Evolutionary conservation across 2,329 filamentous ascomycete genomes (phyloP), one percentile per base, ranked within the genome.

Genomic region (Sporothrix euskadiensis): DNA sequence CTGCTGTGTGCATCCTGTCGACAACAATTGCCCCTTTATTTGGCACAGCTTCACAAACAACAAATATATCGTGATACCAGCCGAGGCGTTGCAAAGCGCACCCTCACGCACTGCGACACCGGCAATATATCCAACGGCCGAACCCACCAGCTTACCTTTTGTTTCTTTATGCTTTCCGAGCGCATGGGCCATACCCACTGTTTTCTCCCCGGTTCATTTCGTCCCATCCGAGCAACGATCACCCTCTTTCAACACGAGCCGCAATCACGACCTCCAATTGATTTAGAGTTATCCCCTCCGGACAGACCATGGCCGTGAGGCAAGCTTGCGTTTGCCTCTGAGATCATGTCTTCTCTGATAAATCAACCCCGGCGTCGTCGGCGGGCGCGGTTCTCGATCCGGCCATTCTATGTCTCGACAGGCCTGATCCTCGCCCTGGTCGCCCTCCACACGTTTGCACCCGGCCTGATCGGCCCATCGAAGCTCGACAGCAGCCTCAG

Each of bases 321-420:
- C 49, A 35, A 12, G 32, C 49, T n/a, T 5, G 14, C 47, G 7
- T 35, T 68, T 32, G 44, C 5, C 63, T 35, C 19, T 35, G 63
- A 69, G 49, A 71, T 30, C 9, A 72, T 69, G 69, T 12, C 69
- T 65, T 72, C 72, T 72, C 70, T 74, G 75, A 54, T 47, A 12
- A 16, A 44, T 59, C 9, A 44, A 52, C 6, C 71, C 41, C 80
- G 71, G 41, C 74, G 74, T 35, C 69, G 81, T 35, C 69, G 81
- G 76, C 81, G 82, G 75, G 77, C 79, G 74, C 81, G 81, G 72
- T 79, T 84, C 78, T 83, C 82, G 79, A 80, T 82, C 68, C 83
- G 86, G 73, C 87, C 86, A 7, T 86, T 88, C 73, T 85, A 85
- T 75, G 79, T 82, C 5, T 85, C 85, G 12, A 78, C 85, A 44